Evolutionary conservation across 1,284 basidiomycete species (phyloP).

Genomic region (Tausonia pullulans): DNA sequence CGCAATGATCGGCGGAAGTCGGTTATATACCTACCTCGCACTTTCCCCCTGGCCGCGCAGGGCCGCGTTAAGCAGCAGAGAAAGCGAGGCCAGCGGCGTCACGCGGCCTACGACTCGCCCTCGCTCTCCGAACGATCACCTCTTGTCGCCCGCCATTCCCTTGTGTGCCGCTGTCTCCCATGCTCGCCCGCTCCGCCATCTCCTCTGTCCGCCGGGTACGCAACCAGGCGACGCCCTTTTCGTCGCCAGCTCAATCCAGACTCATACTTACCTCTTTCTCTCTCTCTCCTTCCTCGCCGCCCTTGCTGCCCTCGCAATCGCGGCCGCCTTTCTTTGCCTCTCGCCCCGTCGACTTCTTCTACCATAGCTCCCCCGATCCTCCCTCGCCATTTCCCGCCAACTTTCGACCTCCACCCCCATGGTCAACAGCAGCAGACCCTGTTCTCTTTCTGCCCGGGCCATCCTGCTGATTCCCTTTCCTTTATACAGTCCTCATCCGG

Average conservation of each 20-base stretch:
- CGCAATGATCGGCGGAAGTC: no score
- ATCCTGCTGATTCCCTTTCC: background rate
- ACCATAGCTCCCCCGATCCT: background rate
- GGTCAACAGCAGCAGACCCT: background rate
- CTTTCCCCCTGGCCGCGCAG: no score
- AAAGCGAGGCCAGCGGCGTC: no score
- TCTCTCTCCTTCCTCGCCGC: background rate
- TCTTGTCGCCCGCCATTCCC: no score
- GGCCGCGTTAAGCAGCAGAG: no score
- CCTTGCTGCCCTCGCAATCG: no score
- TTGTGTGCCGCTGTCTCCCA: background rate
- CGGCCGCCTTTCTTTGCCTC: background rate
- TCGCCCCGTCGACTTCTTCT: background rate
- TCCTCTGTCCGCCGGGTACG: slow-evolving; percentile 5
- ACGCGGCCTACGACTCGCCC: no score
- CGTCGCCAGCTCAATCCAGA: background rate
- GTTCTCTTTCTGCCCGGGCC: background rate
- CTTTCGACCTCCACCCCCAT: slow-evolving; percentile 4
- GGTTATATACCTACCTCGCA: no score
- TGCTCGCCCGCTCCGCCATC: slow-evolving; percentile 4
- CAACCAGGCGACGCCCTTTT: background rate
- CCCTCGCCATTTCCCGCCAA: background rate
- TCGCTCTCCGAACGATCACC: no score
- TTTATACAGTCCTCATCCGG: slow-evolving; percentile 2
- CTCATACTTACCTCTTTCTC: background rate